Base-by-base conservation (phyloP, 73 alveolate species). In the Effrenium voratum region DNA sequence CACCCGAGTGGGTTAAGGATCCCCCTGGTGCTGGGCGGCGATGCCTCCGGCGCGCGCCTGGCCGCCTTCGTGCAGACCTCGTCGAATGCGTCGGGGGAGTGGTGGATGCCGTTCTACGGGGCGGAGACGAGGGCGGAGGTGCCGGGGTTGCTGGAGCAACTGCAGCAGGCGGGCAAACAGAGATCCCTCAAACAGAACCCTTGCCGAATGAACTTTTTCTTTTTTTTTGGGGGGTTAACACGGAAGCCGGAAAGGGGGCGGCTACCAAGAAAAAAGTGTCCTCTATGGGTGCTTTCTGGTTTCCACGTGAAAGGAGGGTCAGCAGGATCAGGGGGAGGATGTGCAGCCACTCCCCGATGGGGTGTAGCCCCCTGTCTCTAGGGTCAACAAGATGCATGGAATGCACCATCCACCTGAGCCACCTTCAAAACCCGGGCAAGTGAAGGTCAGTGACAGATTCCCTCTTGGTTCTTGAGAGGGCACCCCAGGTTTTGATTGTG, bases 11-110 rank as follows among this genome's bases (percentile, higher is more conserved):
- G 6, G 59, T 52, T 24, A 3, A 87, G 95, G 95, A 87, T 66
- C 30, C 95, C 95, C 45, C 34, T 87, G 68, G 70, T 47, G 68
- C 95, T 87, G 55, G 95, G 95, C 13, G 72, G 83, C 34, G 93
- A 44, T 5, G 94, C 76, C 0, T 10, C 55, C 3, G 85, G 72
- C 66, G 30, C n/a, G 28, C 84, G 95, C 19, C 8, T 63, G 52
- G 95, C 95, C 70, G 77, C 85, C 26, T 40, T n/a, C 50, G 30
- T 87, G 43, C 95, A 70, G 43, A 52, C 43, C 0, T 43, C 32
- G 24, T 45, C n/a, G 70, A 45, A 63, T 46, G 46, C 90, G 32
- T 43, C 60, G 13, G 43, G 70, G 2, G 24, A 63, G n/a, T 79
- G 90, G 90, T 79, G 90, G 90, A 79, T 79, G 90, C 90, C 90